Base-by-base conservation (phyloP, 202 grass and related monocot species). In the Carex arenaria region DNA sequence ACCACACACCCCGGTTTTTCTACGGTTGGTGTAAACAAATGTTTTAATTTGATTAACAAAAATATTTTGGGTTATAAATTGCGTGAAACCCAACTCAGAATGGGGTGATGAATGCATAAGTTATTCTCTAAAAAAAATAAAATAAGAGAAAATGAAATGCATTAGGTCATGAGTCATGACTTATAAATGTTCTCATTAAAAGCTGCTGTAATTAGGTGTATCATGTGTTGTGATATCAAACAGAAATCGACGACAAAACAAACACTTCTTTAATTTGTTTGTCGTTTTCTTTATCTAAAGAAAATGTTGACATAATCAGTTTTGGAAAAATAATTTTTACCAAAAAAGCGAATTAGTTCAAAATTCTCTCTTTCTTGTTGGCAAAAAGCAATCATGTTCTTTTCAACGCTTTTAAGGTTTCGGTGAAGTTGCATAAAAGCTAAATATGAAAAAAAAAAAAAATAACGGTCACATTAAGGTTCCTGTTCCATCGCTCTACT, bases 181-280 rank as follows among this genome's bases (percentile, higher is more conserved):
- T 77, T 77, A 72, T 51, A 77, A 76, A 34, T 56, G 72, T 34
- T 26, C 23, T 76, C 47, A 77, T 77, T n/a, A 77, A 77, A 36
- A 59, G 28, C 73, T 26, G 30, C 28, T 36, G 28, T 77, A 59
- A 59, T 56, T 77, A 36, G 73, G 73, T 59, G 19, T n/a, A 40
- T 5, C 3, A 15, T 57, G 15, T 56, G 9, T 43, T 40, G 12
- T n/a, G 5, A 42, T 59, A 17, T n/a, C 52, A 57, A 77, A 34
- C 3, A 59, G 14, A 76, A 55, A n/a, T 55, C 8, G 26, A 32
- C 51, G 10, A 54, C 9, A 22, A 22, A 43, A 71, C 18, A 71
- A 71, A 20, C 34, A 49, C 45, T 36, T 67, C 11, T 67, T 67
- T 32, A 32, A 7, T 76, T 31, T 18, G 56, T 7, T 31, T 28